Evolutionary conservation across 225 moss, liverwort and hornwort species (phyloP).

Genomic region (Thuidium tamariscinum): DNA sequence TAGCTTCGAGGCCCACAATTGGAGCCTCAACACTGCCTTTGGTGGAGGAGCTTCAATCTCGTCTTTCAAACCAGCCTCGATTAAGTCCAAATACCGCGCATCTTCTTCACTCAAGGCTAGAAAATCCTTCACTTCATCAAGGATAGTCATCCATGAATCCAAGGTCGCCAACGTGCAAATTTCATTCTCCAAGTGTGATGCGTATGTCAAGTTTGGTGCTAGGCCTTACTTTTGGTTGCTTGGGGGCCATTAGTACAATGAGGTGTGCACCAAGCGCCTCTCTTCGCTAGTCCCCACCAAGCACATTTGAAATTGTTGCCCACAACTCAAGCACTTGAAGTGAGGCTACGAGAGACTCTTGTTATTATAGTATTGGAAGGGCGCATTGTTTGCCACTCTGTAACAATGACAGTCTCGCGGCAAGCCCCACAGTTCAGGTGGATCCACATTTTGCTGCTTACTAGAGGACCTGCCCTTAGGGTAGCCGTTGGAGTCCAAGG

Average conservation of each 20-base stretch:
- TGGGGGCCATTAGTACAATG: neutral
- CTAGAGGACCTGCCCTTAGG: rapidly evolving
- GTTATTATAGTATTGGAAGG: neutral
- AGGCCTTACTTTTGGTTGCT: no score
- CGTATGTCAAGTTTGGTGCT: neutral
- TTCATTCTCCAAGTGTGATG: neutral
- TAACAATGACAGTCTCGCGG: neutral
- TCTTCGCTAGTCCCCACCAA: neutral
- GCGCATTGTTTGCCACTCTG: neutral
- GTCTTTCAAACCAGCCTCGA: neutral
- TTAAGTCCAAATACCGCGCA: neutral
- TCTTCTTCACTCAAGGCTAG: neutral
- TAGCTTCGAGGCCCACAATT: neutral
- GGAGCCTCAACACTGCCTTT: neutral
- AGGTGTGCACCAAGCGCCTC: neutral
- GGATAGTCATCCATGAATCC: neutral
- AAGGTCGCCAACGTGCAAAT: no score
- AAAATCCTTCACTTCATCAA: neutral
- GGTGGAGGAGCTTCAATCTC: neutral
- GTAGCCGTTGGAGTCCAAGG: neutral
- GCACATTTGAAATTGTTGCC: neutral
- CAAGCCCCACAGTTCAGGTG: neutral
- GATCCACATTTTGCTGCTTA: neutral
- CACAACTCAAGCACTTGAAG: neutral
- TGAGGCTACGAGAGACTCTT: neutral